These are phyloP conservation scores for Yarrowia sp. DNA, from an alignment of 805 yeast genomes.

Conservation along the genomic window DNA sequence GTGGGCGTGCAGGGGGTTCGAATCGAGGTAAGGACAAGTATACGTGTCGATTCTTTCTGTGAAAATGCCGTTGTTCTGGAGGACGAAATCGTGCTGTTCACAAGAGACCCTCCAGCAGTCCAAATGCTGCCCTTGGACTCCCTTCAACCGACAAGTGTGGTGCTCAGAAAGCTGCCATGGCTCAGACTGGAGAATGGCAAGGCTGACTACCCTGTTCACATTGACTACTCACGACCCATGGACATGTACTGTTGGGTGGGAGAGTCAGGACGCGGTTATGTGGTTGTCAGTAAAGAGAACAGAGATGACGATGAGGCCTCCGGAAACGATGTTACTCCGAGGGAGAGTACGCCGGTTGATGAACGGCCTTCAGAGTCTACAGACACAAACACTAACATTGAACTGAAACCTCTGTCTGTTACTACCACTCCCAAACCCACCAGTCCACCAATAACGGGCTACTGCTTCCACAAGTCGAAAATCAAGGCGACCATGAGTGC, in stretches of 20 bases:
- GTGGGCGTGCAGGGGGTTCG: conserved; percentile 50
- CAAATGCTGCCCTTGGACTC: conserved; percentile 43
- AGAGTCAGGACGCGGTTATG: conserved; percentile 41
- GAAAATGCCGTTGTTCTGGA: conserved; percentile 44
- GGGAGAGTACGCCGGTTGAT: too few species aligned
- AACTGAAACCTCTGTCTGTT: conserved; percentile 1
- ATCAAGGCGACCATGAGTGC: conserved; percentile 43
- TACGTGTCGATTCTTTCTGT: conserved; percentile 48
- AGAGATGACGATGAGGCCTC: background rate
- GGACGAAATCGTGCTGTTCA: conserved; percentile 44
- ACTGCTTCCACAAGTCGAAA: conserved; percentile 39
- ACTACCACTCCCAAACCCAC: background rate
- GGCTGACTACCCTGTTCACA: conserved; percentile 44
- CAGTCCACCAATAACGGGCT: conserved; percentile 16
- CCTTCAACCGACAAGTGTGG: conserved; percentile 40
- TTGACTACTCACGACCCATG: conserved; percentile 40
- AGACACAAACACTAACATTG: background rate
- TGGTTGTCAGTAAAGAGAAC: conserved; percentile 11
- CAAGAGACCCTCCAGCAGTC: conserved; percentile 42
- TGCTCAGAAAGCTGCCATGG: conserved; percentile 43
- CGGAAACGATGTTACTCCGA: too few species aligned
- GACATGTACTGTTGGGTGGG: conserved; percentile 38
- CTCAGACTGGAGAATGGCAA: conserved; percentile 44
- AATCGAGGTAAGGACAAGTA: conserved; percentile 45
- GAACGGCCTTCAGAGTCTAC: background rate